A percentile compares a stretch with the other conserved stretches of the same genome.
Conservation (phyloP, 495 filamentous ascomycete species). For the Geoglossum glabrum region DNA sequence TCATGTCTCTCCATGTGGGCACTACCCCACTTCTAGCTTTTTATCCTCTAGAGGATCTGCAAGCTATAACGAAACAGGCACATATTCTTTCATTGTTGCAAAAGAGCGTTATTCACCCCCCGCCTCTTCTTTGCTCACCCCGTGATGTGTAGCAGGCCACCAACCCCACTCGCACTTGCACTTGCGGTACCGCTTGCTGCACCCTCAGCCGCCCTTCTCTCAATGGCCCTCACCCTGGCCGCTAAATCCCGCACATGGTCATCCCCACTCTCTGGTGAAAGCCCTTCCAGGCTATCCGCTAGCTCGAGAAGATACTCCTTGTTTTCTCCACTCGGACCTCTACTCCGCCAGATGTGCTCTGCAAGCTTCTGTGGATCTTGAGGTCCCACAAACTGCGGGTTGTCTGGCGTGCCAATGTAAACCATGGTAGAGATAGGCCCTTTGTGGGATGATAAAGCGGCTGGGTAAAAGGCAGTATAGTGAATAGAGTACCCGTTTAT, state of each 20-base stretch:
- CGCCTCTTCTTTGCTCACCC: conserved; percentile 36
- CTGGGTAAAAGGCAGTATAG: conserved; percentile 60
- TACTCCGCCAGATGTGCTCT: conserved; percentile 54
- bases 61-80: not conserved
- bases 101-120: conserved; percentile 16
- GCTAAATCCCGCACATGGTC: conserved; percentile 52
- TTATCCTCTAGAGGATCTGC: not conserved
- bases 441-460: conserved; percentile 12
- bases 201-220: too few species aligned
- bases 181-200: conserved; percentile 8
- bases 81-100: not conserved
- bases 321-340: conserved; percentile 78
- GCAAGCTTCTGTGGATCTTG: conserved; percentile 70
- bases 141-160: conserved; percentile 9
- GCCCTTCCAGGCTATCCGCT: conserved; percentile 50
- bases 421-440: conserved; percentile 30
- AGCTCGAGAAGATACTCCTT: conserved; percentile 75
- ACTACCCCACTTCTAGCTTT: not conserved
- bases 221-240: conserved; percentile 32
- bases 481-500: conserved; percentile 92
- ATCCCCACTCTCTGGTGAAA: conserved; percentile 66
- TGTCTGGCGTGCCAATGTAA: conserved; percentile 87
- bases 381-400: conserved; percentile 77
- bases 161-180: conserved; percentile 1
- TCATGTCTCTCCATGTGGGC: not conserved